Conservation (phyloP, 306 rosid species). For the Cicer arietinum region DNA sequence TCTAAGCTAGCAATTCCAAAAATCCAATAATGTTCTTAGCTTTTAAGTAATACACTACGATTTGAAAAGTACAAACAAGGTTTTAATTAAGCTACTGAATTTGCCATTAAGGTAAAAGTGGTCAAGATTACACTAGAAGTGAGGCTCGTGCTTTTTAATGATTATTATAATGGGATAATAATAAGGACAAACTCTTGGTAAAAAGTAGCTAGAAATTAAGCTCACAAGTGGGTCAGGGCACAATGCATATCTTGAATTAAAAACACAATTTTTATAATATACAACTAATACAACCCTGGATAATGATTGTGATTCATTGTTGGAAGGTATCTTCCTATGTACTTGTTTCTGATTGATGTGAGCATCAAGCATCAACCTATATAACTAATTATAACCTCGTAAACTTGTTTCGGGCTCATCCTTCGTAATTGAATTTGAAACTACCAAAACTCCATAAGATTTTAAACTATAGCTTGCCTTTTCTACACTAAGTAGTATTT, state of each 20-base stretch:
- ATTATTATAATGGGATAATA: constrained; percentile 23
- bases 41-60: constrained; percentile 25
- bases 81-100: not conserved
- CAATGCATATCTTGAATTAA: constrained; percentile 29
- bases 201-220: constrained; percentile 6
- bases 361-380: not conserved
- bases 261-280: not conserved
- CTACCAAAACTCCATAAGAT: too few species aligned
- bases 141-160: constrained; percentile 29
- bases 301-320: constrained; percentile 42
- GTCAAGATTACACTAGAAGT: constrained; percentile 39
- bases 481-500: too few species aligned
- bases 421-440: constrained; percentile 21
- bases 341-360: constrained; percentile 26
- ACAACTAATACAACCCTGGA: not conserved
- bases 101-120: constrained; percentile 35
- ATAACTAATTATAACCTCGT: not conserved
- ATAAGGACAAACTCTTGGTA: not conserved
- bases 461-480: too few species aligned
- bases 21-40: constrained; percentile 10
- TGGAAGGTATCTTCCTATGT: constrained; percentile 23
- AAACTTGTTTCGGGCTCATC: constrained; percentile 7
- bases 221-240: constrained; percentile 19
- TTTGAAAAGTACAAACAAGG: not conserved
- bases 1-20: not conserved